Base-by-base conservation (phyloP, 1,139 yeast genomes). In the Magnusiomyces magnusii region DNA sequence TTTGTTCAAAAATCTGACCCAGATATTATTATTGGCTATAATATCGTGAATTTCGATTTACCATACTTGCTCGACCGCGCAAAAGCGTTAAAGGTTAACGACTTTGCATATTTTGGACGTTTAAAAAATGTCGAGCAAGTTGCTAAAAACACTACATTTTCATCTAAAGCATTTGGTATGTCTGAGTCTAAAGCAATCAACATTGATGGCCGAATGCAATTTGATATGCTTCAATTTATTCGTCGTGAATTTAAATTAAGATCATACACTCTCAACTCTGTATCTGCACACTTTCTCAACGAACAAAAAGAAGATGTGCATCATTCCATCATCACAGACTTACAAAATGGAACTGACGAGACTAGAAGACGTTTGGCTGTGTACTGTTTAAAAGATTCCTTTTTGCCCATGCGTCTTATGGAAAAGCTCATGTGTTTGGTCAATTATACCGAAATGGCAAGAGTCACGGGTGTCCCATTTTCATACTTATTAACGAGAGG, bases 251-350 rank as follows among this genome's bases (percentile, higher is more conserved):
- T 90, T 73, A 95, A 95, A 71, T 78, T 95, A 66, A 82, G 99
- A 74, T 88, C 97, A 2, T 95, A 95, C 73, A 92, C 99, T 0
- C 78, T 95, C 72, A 95, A 95, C 72, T 88, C 98, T 0, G 99
- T 95, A 0, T 88, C 96, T 2, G 96, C 99, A 0, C 92, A 91
- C 68, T 95, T 95, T 70, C 73, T 95, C 65, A 91, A 89, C 36
- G 99, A 95, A 68, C 99, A 95, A 68, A 95, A 95, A 69, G 99
- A 95, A 74, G 99, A 95, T 71, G 99, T 95, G 10, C 99, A 92
- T 63, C 97, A 92, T 73, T 88, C 97, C 1, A 93, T 93, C 66
- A 95, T 95, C 72, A 89, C 99, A 0, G 96, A 90, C 62, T 78
- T 95, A 61, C 98, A 93, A 67, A 89, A 92, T 68, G 99, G 99